A percentile compares a stretch with the other conserved stretches of the same genome.
Conservation (phyloP, 495 filamentous ascomycete species). For the Hyaloscypha finlandica region DNA sequence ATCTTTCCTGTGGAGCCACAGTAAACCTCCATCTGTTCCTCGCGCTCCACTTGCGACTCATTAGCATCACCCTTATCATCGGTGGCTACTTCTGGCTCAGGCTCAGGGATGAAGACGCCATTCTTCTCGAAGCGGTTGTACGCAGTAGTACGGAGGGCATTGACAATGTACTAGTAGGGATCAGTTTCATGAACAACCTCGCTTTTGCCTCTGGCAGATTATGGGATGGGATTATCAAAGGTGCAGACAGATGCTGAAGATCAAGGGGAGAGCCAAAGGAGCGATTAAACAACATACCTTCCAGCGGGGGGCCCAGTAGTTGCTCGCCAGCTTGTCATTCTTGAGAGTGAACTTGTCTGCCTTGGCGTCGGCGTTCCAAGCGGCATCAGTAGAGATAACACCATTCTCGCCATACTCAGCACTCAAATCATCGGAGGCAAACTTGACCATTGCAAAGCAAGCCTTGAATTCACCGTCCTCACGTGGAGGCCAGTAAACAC, state of each 20-base stretch:
- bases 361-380: slow-evolving; percentile 1
- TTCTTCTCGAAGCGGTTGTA: slow-evolving; percentile 10
- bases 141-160: background rate
- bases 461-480: slow-evolving; percentile 5
- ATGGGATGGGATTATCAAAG: no score
- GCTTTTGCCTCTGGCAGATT: no score
- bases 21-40: slow-evolving; percentile 11
- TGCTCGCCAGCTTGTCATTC: slow-evolving; percentile 1
- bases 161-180: slow-evolving; percentile 5
- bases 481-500: slow-evolving; percentile 13
- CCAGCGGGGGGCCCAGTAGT: slow-evolving; percentile 19
- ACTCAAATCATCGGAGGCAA: slow-evolving; percentile 1
- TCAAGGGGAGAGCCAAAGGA: background rate
- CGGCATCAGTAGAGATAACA: slow-evolving; percentile 3
- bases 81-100: background rate
- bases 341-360: slow-evolving; percentile 13
- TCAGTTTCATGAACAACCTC: background rate
- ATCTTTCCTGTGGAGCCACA: background rate
- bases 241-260: background rate
- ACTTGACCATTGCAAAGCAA: slow-evolving; percentile 11
- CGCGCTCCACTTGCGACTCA: background rate
- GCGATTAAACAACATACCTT: slow-evolving; percentile 5
- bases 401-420: background rate
- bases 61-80: background rate
- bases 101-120: slow-evolving; percentile 3